A percentile compares a stretch with the other conserved stretches of the same genome.
Evolutionary conservation across 208 protist species (phyloP).

Genomic region (Porcisia hertigi): DNA sequence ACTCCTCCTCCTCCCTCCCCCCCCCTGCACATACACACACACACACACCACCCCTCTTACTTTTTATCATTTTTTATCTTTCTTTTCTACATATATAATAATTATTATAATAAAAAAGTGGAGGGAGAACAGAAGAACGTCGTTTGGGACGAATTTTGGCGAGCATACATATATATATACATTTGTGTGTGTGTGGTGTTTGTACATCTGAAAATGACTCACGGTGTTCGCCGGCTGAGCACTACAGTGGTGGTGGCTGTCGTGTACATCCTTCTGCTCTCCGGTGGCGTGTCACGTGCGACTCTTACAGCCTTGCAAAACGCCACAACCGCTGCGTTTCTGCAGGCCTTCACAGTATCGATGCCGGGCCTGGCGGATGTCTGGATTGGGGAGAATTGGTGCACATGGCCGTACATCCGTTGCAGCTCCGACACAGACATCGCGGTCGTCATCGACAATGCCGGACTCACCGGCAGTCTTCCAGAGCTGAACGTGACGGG

Average conservation of each 20-base stretch:
- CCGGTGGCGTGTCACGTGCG: neutral
- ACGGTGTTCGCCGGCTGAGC: neutral
- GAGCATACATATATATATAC: no score
- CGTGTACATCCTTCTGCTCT: neutral
- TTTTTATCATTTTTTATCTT: no score
- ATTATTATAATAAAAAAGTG: no score
- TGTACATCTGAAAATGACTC: neutral
- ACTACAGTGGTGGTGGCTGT: conserved; percentile 1
- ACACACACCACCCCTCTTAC: no score
- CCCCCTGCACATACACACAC: no score
- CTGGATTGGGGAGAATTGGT: conserved; percentile 17
- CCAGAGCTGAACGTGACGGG: neutral
- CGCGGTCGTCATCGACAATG: conserved; percentile 11
- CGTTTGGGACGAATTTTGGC: no score
- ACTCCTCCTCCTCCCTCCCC: no score
- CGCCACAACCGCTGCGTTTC: conserved; percentile 13
- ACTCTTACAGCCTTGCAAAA: conserved; percentile 9
- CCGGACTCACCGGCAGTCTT: conserved; percentile 1
- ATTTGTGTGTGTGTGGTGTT: no score
- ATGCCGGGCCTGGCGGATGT: conserved; percentile 10
- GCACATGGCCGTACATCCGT: conserved; percentile 13
- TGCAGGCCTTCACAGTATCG: conserved; percentile 4
- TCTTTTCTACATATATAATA: no score
- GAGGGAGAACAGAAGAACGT: no score
- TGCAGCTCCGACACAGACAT: conserved; percentile 7